Evolutionary conservation across 2,329 filamentous ascomycete species (phyloP).

Genomic region (Colletotrichum lindemuthianum): DNA sequence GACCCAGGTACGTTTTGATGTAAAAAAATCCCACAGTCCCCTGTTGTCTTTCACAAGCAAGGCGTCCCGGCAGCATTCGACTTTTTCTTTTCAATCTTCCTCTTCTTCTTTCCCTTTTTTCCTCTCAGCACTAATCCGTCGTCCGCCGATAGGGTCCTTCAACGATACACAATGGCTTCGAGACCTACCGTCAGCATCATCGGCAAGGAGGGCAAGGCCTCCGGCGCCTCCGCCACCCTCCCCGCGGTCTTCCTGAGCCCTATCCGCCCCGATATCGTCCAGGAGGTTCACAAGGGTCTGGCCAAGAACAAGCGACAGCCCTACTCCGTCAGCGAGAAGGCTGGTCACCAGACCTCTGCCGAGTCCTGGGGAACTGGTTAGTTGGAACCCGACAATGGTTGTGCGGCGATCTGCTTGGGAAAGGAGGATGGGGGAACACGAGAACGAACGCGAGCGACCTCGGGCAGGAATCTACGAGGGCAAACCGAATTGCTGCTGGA

Average conservation of each 20-base stretch:
- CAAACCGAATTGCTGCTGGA: conserved; percentile 6
- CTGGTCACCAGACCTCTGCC: conserved; percentile 99
- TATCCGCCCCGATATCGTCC: conserved; percentile 99
- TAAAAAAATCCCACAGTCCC: conserved; percentile 6
- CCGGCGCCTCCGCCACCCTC: conserved; percentile 88
- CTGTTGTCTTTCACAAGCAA: conserved; percentile 13
- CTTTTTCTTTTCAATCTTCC: conserved; percentile 1
- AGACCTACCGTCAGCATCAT: conserved; percentile 98
- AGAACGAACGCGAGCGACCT: conserved; percentile 21
- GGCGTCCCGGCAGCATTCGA: conserved; percentile 19
- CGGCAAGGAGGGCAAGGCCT: conserved; percentile 93
- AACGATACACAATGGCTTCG: conserved; percentile 77
- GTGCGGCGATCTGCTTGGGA: conserved; percentile 8
- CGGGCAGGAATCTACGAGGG: conserved; percentile 20
- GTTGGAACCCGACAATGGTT: conserved; percentile 50
- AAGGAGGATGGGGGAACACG: background rate
- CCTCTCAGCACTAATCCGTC: conserved; percentile 33
- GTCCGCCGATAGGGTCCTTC: conserved; percentile 35
- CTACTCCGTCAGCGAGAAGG: conserved; percentile 99
- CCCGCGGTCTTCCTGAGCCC: conserved; percentile 97
- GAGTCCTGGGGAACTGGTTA: conserved; percentile 99
- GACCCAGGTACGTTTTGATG: conserved; percentile 47
- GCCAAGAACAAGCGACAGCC: conserved; percentile 99
- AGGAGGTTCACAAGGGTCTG: conserved; percentile 98
- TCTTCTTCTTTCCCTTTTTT: conserved; percentile 3